A percentile compares a stretch with the other conserved stretches of the same genome.
phyloP scores from a whole-genome alignment of 768 basidiomycete species.

The Wakefieldia striispora region DNA sequence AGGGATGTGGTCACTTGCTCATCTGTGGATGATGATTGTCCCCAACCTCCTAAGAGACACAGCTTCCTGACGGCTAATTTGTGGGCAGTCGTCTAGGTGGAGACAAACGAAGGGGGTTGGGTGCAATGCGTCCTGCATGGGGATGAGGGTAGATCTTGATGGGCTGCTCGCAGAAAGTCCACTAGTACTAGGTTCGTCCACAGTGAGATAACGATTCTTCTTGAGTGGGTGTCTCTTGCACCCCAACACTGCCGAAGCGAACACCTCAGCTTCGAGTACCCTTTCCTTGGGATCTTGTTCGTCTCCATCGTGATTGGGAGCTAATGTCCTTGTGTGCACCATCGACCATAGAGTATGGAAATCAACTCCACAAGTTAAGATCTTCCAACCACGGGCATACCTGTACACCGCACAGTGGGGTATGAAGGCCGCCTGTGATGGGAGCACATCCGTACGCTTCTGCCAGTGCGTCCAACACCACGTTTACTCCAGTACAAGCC shows the following conservation, averaged over 20 bases:
- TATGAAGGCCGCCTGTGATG: slow-evolving; percentile 7
- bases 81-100: slow-evolving; percentile 41
- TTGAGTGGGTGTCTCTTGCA: slow-evolving; percentile 38
- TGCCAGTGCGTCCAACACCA: slow-evolving; percentile 40
- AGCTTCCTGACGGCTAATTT: slow-evolving; percentile 39
- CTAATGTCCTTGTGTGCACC: slow-evolving; percentile 34
- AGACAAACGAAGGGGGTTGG: slow-evolving; percentile 39
- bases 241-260: slow-evolving; percentile 26
- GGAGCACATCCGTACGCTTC: slow-evolving; percentile 34
- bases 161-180: slow-evolving; percentile 15
- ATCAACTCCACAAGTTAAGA: slow-evolving; percentile 47
- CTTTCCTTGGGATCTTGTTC: slow-evolving; percentile 6
- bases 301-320: slow-evolving; percentile 13
- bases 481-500: slow-evolving; percentile 41
- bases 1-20: not conserved
- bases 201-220: slow-evolving; percentile 20
- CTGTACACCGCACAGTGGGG: slow-evolving; percentile 37
- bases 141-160: slow-evolving; percentile 35
- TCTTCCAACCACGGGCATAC: slow-evolving; percentile 50
- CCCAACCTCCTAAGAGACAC: slow-evolving; percentile 39
- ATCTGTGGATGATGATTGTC: slow-evolving; percentile 25
- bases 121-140: slow-evolving; percentile 36
- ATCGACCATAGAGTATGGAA: slow-evolving; percentile 36
- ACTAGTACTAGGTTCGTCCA: not conserved
- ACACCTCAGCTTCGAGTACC: slow-evolving; percentile 14